Conservation (phyloP, 768 basidiomycete genomes). For the Mycena floridula region DNA sequence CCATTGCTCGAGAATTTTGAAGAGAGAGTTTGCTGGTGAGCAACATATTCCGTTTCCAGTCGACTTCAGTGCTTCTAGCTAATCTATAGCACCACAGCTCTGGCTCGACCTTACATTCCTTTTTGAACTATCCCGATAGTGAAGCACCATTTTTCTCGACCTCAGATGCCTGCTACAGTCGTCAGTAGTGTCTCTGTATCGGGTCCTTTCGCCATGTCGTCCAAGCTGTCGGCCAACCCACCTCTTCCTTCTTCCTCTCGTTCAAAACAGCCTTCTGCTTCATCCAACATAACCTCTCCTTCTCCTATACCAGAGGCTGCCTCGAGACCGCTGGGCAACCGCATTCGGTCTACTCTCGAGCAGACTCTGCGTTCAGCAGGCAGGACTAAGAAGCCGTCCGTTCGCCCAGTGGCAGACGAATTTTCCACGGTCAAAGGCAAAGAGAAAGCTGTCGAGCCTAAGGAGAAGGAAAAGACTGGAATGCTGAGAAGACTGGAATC, state of each 20-base stretch:
- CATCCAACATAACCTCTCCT: constrained; percentile 23
- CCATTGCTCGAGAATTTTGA: too few species aligned
- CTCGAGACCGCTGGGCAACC: constrained; percentile 53
- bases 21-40: too few species aligned
- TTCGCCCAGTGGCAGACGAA: constrained; percentile 31
- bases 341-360: constrained; percentile 63
- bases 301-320: constrained; percentile 30
- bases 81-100: too few species aligned
- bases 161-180: too few species aligned
- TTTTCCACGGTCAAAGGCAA: constrained; percentile 42
- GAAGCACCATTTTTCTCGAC: too few species aligned
- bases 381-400: constrained; percentile 41
- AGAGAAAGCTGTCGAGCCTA: constrained; percentile 30
- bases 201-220: constrained; percentile 39
- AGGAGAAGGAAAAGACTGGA: constrained; percentile 35
- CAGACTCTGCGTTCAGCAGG: constrained; percentile 62
- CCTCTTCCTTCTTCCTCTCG: constrained; percentile 29
- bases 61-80: too few species aligned
- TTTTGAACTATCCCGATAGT: too few species aligned
- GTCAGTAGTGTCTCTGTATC: constrained; percentile 25
- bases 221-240: constrained; percentile 23
- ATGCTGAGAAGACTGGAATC: constrained; percentile 45
- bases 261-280: constrained; percentile 28
- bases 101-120: too few species aligned
- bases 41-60: too few species aligned